phyloP scores from a whole-genome alignment of 768 basidiomycete genomes.

The Amanita brunnescens region DNA sequence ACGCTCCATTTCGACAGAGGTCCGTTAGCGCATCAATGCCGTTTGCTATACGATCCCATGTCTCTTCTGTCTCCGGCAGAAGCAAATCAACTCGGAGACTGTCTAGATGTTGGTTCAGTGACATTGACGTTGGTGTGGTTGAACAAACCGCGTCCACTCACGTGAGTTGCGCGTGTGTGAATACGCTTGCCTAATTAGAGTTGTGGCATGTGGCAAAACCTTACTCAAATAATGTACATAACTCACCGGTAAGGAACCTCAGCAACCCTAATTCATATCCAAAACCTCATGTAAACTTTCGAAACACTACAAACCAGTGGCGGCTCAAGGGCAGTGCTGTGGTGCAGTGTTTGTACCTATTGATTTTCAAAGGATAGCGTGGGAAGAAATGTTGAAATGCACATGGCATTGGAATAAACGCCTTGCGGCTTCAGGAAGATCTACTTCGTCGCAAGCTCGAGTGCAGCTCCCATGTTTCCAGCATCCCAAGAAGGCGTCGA shows the following conservation, averaged over 20 bases:
- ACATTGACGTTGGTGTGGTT: neutral
- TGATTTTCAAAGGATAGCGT: constrained; percentile 4
- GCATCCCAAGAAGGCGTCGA: neutral
- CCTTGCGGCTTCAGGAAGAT: constrained; percentile 1
- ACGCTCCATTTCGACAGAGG: constrained; percentile 44
- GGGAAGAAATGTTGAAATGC: constrained; percentile 2
- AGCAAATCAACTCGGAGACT: constrained; percentile 29
- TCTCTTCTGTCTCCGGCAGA: constrained; percentile 65
- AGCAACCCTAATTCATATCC: too few relatives aligned
- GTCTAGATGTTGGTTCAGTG: constrained; percentile 27
- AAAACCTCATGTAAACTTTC: too few relatives aligned
- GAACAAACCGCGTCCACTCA: neutral
- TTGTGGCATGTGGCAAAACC: too few relatives aligned
- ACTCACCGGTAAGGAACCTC: too few relatives aligned
- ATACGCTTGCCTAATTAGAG: too few relatives aligned
- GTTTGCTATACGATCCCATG: constrained; percentile 62
- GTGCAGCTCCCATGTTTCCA: constrained; percentile 3
- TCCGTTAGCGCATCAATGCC: constrained; percentile 37
- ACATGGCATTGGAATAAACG: constrained; percentile 1
- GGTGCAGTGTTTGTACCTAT: neutral
- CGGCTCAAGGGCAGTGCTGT: too few relatives aligned
- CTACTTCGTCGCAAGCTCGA: neutral
- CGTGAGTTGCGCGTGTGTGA: neutral
- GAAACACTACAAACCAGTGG: too few relatives aligned
- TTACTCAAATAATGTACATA: too few relatives aligned